Base-by-base conservation (phyloP, 2,329 filamentous ascomycete genomes). In the Penicillium verrucosum region DNA sequence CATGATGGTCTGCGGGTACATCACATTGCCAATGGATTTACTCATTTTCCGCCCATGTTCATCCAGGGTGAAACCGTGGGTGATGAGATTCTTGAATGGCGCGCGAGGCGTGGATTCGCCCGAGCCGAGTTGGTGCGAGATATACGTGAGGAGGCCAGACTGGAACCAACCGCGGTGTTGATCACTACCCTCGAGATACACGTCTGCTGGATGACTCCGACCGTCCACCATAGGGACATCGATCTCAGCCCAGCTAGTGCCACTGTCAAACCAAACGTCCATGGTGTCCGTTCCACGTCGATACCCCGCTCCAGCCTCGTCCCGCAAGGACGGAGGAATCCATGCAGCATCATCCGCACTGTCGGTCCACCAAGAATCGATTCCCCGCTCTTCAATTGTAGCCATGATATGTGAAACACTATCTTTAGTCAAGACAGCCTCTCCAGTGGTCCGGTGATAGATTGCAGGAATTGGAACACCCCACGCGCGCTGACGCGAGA, bases 241-340 rank as follows among this genome's bases (percentile, higher is more conserved):
- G 36, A 83, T 75, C 36, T 78, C 77, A 2, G 83, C 89, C 94
- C 94, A 99, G 68, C 91, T 96, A 48, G 89, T 96, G 6, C 94
- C 94, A 63, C 94, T 97, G 73, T 99, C 94, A 66, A 99, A 99
- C 94, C 94, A 99, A 10, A 99, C 94, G 73, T 99, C 94, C 94
- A 99, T 99, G 0, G 94, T 99, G 68, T 99, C 94, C 42, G 81
- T 89, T 14, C 93, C 93, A 60, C 94, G 88, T 46, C 83, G 80
- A 69, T 88, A 94, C 5, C 77, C 72, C 5, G 64, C 48, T 30
- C 71, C 67, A 9, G 68, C 52, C 14, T 80, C 77, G 32, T 73
- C 72, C 42, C 77, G 76, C 1, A 96, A 77, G 10, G 83, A 82
- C 6, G 83, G 74, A 2, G 87, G 85, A 32, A 95, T 80, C 93